phyloP scores from a whole-genome alignment of 2,329 filamentous ascomycete genomes.

The Sporothrix luriei region DNA sequence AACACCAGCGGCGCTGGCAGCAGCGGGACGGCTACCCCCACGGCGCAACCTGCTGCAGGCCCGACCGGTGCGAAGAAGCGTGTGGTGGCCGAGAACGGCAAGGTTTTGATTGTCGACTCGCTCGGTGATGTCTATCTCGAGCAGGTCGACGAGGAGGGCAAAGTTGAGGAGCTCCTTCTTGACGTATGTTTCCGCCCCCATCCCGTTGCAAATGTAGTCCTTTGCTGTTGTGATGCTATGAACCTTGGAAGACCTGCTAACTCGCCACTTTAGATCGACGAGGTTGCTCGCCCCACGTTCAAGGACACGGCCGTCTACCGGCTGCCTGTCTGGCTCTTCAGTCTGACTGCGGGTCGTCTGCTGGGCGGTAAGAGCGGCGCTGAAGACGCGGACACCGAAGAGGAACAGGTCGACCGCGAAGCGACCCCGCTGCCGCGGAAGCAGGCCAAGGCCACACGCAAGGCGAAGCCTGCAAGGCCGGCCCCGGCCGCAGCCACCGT shows the following conservation, averaged over 20 bases:
- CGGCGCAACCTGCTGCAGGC: slow-evolving; percentile 46
- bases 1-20: slow-evolving; percentile 41
- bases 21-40: slow-evolving; percentile 40
- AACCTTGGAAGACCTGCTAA: background rate
- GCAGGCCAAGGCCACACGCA: background rate
- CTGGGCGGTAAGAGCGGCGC: slow-evolving; percentile 46
- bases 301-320: slow-evolving; percentile 80
- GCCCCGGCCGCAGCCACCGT: slow-evolving; percentile 30
- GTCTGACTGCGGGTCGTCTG: slow-evolving; percentile 56
- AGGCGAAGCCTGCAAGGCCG: slow-evolving; percentile 3
- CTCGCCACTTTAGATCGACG: slow-evolving; percentile 62
- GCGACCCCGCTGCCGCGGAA: slow-evolving; percentile 19
- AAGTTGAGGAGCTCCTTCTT: slow-evolving; percentile 78
- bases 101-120: slow-evolving; percentile 89
- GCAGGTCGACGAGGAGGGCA: slow-evolving; percentile 84
- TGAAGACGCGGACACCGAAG: slow-evolving; percentile 44
- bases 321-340: slow-evolving; percentile 74
- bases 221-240: background rate
- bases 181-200: slow-evolving; percentile 64
- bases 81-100: slow-evolving; percentile 92
- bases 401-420: slow-evolving; percentile 45
- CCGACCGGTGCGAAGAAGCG: slow-evolving; percentile 80
- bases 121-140: slow-evolving; percentile 94
- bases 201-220: no score
- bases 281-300: slow-evolving; percentile 76